Evolutionary conservation across 768 basidiomycete species (phyloP).

Genomic region (Agaricus subrufescens): DNA sequence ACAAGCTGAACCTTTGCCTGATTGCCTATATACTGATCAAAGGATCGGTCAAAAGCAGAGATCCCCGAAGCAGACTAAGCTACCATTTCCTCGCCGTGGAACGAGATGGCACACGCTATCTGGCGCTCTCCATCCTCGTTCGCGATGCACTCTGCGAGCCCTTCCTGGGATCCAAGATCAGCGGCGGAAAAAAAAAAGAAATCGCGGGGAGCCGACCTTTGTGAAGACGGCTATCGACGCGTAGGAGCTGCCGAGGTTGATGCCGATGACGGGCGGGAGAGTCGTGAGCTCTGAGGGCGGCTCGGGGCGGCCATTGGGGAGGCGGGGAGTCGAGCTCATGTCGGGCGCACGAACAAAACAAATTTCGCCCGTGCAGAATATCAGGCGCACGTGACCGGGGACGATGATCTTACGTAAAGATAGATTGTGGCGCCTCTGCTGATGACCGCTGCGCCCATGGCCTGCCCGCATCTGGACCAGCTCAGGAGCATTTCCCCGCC

Average conservation of each 20-base stretch:
- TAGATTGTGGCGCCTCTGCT: neutral
- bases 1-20: slow-evolving; percentile 92
- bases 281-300: slow-evolving; percentile 29
- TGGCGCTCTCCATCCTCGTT: slow-evolving; percentile 99
- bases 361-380: neutral
- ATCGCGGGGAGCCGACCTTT: slow-evolving; percentile 53
- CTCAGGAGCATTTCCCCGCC: slow-evolving; percentile 52
- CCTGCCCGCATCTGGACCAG: slow-evolving; percentile 51
- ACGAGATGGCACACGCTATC: slow-evolving; percentile 91
- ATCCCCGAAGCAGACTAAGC: neutral
- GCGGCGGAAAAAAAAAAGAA: neutral
- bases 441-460: slow-evolving; percentile 19
- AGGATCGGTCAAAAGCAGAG: slow-evolving; percentile 8
- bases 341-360: neutral
- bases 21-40: slow-evolving; percentile 85
- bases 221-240: slow-evolving; percentile 94
- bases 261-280: slow-evolving; percentile 73
- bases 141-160: slow-evolving; percentile 89
- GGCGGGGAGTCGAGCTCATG: slow-evolving; percentile 1
- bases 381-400: neutral
- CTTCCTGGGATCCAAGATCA: slow-evolving; percentile 52
- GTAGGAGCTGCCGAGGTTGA: slow-evolving; percentile 95
- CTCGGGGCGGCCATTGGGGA: slow-evolving; percentile 46
- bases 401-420: neutral
- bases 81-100: slow-evolving; percentile 88